phyloP scores from a whole-genome alignment of 768 basidiomycete genomes.

The Lanmaoa pseudosensibilis region DNA sequence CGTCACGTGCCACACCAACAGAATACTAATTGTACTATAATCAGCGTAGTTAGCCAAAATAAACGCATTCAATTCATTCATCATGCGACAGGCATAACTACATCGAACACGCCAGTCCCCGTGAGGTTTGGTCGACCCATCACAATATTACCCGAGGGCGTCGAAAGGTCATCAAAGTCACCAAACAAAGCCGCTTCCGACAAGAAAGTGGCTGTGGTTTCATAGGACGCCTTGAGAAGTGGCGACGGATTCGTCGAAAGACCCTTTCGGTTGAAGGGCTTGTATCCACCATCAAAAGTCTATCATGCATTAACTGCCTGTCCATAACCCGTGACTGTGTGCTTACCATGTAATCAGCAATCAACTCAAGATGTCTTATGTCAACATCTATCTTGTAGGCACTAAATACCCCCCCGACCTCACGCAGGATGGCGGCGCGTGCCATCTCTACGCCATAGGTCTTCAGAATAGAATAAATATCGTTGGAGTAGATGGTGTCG shows the following conservation, averaged over 20 bases:
- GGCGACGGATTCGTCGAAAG: constrained; percentile 93
- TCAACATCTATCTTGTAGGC: constrained; percentile 97
- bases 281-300: constrained; percentile 98
- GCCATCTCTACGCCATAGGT: constrained; percentile 99
- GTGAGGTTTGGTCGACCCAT: constrained; percentile 81
- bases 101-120: constrained; percentile 96
- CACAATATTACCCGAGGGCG: constrained; percentile 91
- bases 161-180: constrained; percentile 90
- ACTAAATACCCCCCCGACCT: constrained; percentile 89
- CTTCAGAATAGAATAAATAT: constrained; percentile 86
- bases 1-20: constrained; percentile 11
- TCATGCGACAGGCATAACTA: constrained; percentile 54
- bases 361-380: constrained; percentile 89
- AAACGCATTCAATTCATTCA: too few relatives aligned
- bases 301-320: constrained; percentile 31
- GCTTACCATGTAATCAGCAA: constrained; percentile 98
- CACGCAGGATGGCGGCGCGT: constrained; percentile 82
- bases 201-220: constrained; percentile 91
- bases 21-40: not conserved
- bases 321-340: not conserved
- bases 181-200: constrained; percentile 93
- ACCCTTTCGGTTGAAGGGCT: constrained; percentile 96
- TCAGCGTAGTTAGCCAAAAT: too few relatives aligned
- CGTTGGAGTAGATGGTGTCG: constrained; percentile 87
- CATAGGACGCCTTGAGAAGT: constrained; percentile 94